Evolutionary conservation across 306 rosid species (phyloP), one percentile per base, ranked within the genome.

Genomic region (Carpinus fangiana): DNA sequence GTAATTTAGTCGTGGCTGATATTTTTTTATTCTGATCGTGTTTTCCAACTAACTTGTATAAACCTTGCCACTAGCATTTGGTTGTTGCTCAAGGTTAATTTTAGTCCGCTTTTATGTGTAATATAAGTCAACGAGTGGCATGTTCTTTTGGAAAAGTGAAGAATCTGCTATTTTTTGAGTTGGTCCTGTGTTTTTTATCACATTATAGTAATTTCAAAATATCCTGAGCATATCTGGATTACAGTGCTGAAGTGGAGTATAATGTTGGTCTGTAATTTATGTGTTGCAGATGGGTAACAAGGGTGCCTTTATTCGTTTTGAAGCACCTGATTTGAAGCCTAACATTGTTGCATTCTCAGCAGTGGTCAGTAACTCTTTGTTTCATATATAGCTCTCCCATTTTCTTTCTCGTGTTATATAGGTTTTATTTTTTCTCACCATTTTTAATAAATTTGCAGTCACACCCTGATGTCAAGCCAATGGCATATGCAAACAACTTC

Each of bases 401-500:
- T 72, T 46, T 74, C 3, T 23, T 53, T 8, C 36, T 75, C 72
- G 17, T 34, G 67, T 54, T 41, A 66, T 45, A 23, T 28, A 18
- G 55, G 13, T 12, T 14, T 34, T n/a, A 67, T 12, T 34, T 20
- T 36, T 68, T 28, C 16, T 52, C 72, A 23, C 34, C 34, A 9
- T n/a, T 26, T 70, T 52, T 73, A 62, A 73, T 75, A 78, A 54
- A 77, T 77, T 86, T 84, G 88, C 93, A 95, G 99, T 86, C 98
- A 43, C 99, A 95, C 86, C 99, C 99, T 56, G 96, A 95, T 52
- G 96, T 95, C 56, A 95, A 90, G 88, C 99, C 99, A 20, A 96
- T 96, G 99, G 99, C 96, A 46, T 96, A 96, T 74, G 99, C 99
- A 50, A 96, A 91, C 81, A 93, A 96, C 93, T 96, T 96, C 89